Evolutionary conservation across 2,329 filamentous ascomycete species (phyloP).

Genomic region (Cryphonectria japonica): DNA sequence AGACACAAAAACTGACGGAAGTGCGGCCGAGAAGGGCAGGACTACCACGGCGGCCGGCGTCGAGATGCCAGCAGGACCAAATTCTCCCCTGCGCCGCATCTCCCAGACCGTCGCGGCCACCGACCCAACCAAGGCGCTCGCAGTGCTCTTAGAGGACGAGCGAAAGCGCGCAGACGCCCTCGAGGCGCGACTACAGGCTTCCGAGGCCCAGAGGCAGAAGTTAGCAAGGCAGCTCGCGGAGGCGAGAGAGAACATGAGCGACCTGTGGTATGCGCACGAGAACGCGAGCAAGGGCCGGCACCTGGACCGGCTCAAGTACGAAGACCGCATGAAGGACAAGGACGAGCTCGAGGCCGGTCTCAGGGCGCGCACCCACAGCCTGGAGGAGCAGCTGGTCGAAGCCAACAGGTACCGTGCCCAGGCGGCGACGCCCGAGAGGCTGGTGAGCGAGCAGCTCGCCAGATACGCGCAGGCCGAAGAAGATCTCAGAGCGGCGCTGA

Average conservation of each 20-base stretch:
- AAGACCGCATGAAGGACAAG: slow-evolving; percentile 6
- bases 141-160: neutral
- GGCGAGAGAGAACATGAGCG: neutral
- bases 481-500: neutral
- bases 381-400: neutral
- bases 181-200: neutral
- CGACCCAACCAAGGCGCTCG: neutral
- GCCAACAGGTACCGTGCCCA: neutral
- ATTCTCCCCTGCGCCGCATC: neutral
- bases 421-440: neutral
- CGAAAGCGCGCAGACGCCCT: neutral
- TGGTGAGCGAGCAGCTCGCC: neutral
- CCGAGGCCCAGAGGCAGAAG: neutral
- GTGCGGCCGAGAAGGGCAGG: neutral
- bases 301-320: neutral
- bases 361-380: neutral
- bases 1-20: neutral
- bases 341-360: neutral
- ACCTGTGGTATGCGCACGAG: neutral
- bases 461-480: neutral
- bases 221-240: neutral
- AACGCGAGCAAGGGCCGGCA: neutral
- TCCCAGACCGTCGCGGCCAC: neutral
- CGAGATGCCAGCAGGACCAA: neutral
- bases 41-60: too few relatives aligned